Conservation (phyloP, 169 alveolate genomes). For the Cryptosporidium bovis region DNA sequence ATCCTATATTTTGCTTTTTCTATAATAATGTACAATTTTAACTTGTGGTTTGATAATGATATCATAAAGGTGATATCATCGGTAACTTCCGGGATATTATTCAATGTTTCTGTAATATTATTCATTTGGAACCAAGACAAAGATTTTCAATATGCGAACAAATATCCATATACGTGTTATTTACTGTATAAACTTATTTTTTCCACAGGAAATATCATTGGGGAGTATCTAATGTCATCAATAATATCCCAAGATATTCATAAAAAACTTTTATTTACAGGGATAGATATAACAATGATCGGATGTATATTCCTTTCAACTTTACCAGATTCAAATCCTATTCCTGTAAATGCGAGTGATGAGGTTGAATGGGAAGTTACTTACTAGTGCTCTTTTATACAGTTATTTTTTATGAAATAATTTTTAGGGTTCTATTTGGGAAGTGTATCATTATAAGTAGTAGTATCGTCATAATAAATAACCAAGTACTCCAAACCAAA, state of each 20-base stretch:
- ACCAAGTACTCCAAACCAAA: conserved; percentile 44
- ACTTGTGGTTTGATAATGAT: conserved; percentile 17
- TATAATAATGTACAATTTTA: conserved; percentile 5
- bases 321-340: background rate
- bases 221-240: background rate
- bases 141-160: background rate
- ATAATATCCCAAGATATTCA: background rate
- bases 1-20: conserved; percentile 20
- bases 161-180: conserved; percentile 9
- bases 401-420: background rate
- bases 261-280: background rate
- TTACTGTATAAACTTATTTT: conserved; percentile 19
- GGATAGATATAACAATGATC: conserved; percentile 3
- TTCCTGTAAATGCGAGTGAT: background rate
- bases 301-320: background rate
- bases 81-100: conserved; percentile 28
- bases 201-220: background rate
- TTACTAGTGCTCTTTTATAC: background rate
- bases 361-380: conserved; percentile 62
- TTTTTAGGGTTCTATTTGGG: background rate
- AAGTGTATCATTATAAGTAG: conserved; percentile 4
- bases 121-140: conserved; percentile 13
- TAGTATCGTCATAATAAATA: background rate
- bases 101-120: conserved; percentile 33
- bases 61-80: background rate